These are phyloP conservation scores for Apiotrichum akiyoshidainum DNA, from an alignment of 1,284 basidiomycete species.

Conservation along the genomic window DNA sequence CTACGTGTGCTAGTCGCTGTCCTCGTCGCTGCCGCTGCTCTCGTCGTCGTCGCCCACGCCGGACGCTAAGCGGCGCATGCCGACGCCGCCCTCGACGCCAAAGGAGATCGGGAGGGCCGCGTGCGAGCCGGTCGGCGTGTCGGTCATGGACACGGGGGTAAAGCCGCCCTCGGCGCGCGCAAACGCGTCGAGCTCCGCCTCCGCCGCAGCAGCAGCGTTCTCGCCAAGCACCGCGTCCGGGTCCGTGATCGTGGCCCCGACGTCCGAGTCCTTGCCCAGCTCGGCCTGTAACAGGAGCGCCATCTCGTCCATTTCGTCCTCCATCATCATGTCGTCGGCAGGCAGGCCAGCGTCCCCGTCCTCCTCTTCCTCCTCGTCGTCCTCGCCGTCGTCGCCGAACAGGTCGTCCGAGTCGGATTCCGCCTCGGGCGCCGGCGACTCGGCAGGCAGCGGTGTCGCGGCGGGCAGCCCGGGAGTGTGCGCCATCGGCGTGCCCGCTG, in stretches of 20 bases:
- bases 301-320: constrained; percentile 43
- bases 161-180: neutral
- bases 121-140: constrained; percentile 5
- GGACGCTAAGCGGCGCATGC: constrained; percentile 32
- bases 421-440: constrained; percentile 9
- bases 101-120: constrained; percentile 2
- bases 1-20: constrained; percentile 24
- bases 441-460: constrained; percentile 12
- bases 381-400: constrained; percentile 30
- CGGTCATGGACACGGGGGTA: neutral
- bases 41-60: constrained; percentile 26
- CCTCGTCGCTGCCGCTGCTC: constrained; percentile 32
- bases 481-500: constrained; percentile 23
- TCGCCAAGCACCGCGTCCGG: neutral
- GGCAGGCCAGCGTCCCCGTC: neutral
- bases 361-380: constrained; percentile 27
- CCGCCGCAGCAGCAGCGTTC: constrained; percentile 10
- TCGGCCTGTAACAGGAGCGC: constrained; percentile 35
- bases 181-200: constrained; percentile 11
- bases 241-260: constrained; percentile 2
- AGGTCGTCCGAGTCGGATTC: constrained; percentile 32
- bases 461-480: constrained; percentile 19
- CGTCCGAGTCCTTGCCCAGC: constrained; percentile 39
- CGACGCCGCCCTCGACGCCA: constrained; percentile 39
- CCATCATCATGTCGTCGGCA: constrained; percentile 20